These are phyloP conservation scores for Carnegiea gigantea DNA, from an alignment of 179 eudicot genomes.

Conservation along the genomic window DNA sequence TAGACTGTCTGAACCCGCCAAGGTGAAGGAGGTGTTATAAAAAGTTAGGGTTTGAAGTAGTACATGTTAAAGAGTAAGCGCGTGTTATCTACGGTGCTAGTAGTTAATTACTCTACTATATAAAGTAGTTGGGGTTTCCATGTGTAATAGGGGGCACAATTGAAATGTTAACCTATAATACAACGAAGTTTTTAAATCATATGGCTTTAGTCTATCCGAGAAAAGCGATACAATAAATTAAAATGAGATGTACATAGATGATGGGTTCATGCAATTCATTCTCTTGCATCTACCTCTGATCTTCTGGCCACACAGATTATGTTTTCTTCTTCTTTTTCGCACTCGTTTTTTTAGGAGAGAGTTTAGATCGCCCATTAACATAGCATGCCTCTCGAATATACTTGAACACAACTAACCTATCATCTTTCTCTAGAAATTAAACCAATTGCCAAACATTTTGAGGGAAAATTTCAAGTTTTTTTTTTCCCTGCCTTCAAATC, in stretches of 20 bases:
- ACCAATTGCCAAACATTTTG: not conserved
- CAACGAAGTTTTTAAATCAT: too few species aligned
- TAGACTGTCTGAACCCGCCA: too few species aligned
- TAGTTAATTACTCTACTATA: too few species aligned
- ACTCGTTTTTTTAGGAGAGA: constrained; percentile 15
- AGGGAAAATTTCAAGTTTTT: not conserved
- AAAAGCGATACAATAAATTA: not conserved
- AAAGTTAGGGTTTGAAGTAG: too few species aligned
- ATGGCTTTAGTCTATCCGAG: not conserved
- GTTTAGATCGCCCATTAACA: constrained; percentile 24
- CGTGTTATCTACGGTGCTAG: too few species aligned
- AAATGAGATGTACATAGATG: not conserved
- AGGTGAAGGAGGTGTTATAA: too few species aligned
- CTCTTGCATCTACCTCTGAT: constrained; percentile 20
- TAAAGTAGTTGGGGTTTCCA: too few species aligned
- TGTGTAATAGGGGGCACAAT: too few species aligned
- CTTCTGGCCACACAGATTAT: constrained; percentile 18
- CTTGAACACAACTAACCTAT: not conserved
- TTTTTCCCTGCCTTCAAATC: not conserved
- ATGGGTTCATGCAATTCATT: constrained; percentile 21
- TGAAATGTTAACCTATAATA: too few species aligned
- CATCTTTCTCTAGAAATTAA: not conserved
- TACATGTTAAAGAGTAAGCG: too few species aligned
- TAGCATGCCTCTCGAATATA: constrained; percentile 19
- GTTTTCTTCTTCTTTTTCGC: constrained; percentile 9